Conservation (phyloP, 1,139 yeast species). For the Zygotorulaspora mrakii region DNA sequence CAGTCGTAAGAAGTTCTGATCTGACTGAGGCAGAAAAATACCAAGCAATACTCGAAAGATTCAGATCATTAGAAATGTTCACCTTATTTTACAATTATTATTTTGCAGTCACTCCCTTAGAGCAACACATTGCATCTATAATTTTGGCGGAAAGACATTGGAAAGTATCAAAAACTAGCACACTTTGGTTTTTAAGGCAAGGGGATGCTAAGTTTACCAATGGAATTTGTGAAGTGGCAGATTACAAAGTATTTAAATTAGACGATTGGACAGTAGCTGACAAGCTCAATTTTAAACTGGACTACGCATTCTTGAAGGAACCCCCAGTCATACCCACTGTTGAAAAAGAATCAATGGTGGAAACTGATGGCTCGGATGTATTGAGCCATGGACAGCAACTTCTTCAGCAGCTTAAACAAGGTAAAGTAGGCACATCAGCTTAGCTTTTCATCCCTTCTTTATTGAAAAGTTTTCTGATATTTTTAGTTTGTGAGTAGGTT, state of each 20-base stretch:
- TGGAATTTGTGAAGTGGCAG: constrained; percentile 41
- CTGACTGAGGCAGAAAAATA: constrained; percentile 13
- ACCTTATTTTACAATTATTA: constrained; percentile 61
- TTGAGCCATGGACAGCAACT: constrained; percentile 33
- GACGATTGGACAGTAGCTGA: constrained; percentile 42
- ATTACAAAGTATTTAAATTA: constrained; percentile 42
- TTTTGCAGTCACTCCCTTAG: constrained; percentile 55
- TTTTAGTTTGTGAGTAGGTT: background rate
- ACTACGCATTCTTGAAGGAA: constrained; percentile 23
- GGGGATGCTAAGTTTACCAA: constrained; percentile 38
- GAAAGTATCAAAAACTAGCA: constrained; percentile 36
- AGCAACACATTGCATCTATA: constrained; percentile 39
- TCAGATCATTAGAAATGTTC: constrained; percentile 34
- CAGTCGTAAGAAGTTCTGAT: constrained; percentile 9
- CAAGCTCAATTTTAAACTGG: constrained; percentile 36
- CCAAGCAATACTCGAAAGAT: constrained; percentile 26
- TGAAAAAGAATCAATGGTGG: constrained; percentile 3
- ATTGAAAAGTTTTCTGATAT: too few relatives aligned
- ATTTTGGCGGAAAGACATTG: constrained; percentile 39
- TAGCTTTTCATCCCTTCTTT: too few relatives aligned
- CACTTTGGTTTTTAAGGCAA: constrained; percentile 42
- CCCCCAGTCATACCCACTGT: constrained; percentile 7
- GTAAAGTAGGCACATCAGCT: constrained; percentile 17
- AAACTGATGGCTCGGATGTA: constrained; percentile 7
- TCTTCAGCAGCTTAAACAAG: constrained; percentile 31